Conservation (phyloP, 345 rosid genomes). For the Eutrema japonicum region DNA sequence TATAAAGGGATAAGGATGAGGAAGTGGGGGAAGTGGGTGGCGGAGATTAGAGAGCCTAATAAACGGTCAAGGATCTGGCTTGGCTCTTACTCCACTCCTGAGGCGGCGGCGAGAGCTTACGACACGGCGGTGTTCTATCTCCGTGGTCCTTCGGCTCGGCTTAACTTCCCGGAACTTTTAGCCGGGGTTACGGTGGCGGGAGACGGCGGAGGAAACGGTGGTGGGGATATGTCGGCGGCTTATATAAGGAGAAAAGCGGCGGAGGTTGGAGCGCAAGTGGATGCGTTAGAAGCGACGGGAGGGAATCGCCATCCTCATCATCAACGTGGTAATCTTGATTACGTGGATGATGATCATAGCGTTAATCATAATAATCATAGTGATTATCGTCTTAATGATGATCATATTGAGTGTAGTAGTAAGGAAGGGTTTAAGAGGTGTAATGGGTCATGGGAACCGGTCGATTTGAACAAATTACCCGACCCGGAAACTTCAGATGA, state of each 20-base stretch:
- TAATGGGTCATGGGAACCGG: conserved; percentile 59
- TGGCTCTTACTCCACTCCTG: conserved; percentile 92
- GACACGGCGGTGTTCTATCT: conserved; percentile 93
- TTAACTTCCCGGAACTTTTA: conserved; percentile 85
- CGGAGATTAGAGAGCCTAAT: conserved; percentile 97
- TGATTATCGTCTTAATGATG: conserved; percentile 30
- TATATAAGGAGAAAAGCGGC: conserved; percentile 86
- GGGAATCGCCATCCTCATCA: conserved; percentile 11
- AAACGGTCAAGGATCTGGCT: conserved; percentile 98
- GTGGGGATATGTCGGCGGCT: conserved; percentile 87
- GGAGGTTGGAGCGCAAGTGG: conserved; percentile 93
- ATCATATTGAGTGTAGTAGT: conserved; percentile 28
- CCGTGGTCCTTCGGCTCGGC: conserved; percentile 91
- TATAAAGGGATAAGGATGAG: conserved; percentile 99
- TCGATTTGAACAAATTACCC: conserved; percentile 89
- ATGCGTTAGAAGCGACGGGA: conserved; percentile 71
- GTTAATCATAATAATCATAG: conserved; percentile 21
- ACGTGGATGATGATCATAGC: conserved; percentile 29
- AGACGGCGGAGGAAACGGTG: conserved; percentile 45
- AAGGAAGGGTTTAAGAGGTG: conserved; percentile 50
- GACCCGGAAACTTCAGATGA: conserved; percentile 87
- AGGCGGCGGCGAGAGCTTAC: conserved; percentile 97
- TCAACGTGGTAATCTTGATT: conserved; percentile 33
- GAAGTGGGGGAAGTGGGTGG: conserved; percentile 99
- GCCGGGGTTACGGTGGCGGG: conserved; percentile 53